Percentiles rank a stretch among this genome's conserved stretches.
Evolutionary conservation across 2,329 filamentous ascomycete species (phyloP).

Genomic region (Exophiala sideris): DNA sequence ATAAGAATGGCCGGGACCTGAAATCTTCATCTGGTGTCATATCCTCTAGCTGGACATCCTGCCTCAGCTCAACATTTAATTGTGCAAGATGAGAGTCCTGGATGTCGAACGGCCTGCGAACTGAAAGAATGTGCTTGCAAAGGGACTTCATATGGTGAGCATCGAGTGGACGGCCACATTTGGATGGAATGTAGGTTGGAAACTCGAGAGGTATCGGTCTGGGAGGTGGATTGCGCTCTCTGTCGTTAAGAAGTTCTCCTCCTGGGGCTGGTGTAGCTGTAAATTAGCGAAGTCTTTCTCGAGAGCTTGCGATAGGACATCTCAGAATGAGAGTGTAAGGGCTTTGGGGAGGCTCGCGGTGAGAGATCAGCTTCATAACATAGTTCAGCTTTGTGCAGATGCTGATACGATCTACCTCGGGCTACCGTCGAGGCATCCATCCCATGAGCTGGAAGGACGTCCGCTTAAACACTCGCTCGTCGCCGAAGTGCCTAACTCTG

Average conservation of each 20-base stretch:
- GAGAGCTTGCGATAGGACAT: not conserved
- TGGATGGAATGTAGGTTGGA: conserved; percentile 44
- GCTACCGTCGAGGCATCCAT: no score
- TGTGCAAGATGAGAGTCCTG: conserved; percentile 37
- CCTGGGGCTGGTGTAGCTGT: conserved; percentile 12
- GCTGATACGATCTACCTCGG: no score
- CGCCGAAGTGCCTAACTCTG: no score
- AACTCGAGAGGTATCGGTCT: conserved; percentile 52
- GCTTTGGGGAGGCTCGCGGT: not conserved
- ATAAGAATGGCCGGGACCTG: conserved; percentile 37
- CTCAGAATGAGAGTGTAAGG: no score
- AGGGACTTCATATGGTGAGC: conserved; percentile 37
- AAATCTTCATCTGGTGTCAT: conserved; percentile 38
- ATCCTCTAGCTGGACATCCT: conserved; percentile 35
- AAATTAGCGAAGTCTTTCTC: not conserved
- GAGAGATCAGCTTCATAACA: not conserved
- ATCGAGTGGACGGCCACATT: conserved; percentile 34
- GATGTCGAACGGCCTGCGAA: conserved; percentile 42
- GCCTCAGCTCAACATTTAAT: conserved; percentile 41
- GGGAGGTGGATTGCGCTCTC: conserved; percentile 48
- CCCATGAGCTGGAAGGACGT: no score
- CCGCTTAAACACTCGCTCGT: no score
- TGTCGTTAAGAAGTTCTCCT: conserved; percentile 28
- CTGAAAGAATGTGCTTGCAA: conserved; percentile 43
- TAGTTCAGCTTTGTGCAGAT: no score